A percentile compares a stretch with the other conserved stretches of the same genome.
phyloP scores from a whole-genome alignment of 306 rosid genomes.

The Canavalia gladiata region DNA sequence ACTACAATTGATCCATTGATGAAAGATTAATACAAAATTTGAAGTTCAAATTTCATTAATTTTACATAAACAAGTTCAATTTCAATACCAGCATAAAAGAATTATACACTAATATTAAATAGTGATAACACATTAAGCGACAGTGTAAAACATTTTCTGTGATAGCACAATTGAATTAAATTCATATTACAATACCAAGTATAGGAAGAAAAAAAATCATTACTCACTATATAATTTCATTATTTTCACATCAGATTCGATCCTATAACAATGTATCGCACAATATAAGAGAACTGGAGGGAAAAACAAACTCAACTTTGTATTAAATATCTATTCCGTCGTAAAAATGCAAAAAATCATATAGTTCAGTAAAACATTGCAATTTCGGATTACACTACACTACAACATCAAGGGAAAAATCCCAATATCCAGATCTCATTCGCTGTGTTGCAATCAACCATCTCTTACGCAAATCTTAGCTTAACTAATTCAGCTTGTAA shows the following conservation, averaged over 20 bases:
- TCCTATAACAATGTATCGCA: not conserved
- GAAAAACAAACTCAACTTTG: not conserved
- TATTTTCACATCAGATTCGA: not conserved
- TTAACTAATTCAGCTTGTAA: slow-evolving; percentile 41
- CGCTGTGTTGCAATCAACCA: slow-evolving; percentile 52
- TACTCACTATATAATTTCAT: not conserved
- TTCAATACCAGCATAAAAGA: no score
- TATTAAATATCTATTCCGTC: slow-evolving; percentile 47
- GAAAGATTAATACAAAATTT: no score
- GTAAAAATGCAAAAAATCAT: slow-evolving; percentile 20
- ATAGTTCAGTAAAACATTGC: slow-evolving; percentile 18
- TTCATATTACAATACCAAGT: no score
- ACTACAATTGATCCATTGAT: no score
- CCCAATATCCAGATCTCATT: slow-evolving; percentile 46
- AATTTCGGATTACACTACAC: slow-evolving; percentile 45
- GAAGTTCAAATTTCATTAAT: no score
- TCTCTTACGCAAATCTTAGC: slow-evolving; percentile 45
- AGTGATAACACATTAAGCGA: no score
- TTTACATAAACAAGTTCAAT: no score
- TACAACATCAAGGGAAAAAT: slow-evolving; percentile 44
- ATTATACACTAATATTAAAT: no score
- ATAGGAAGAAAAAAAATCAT: no score
- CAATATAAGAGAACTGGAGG: not conserved
- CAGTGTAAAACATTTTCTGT: no score
- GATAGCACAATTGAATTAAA: no score